Base-by-base conservation (phyloP, 805 yeast species). In the Ogataea dorogensis region DNA sequence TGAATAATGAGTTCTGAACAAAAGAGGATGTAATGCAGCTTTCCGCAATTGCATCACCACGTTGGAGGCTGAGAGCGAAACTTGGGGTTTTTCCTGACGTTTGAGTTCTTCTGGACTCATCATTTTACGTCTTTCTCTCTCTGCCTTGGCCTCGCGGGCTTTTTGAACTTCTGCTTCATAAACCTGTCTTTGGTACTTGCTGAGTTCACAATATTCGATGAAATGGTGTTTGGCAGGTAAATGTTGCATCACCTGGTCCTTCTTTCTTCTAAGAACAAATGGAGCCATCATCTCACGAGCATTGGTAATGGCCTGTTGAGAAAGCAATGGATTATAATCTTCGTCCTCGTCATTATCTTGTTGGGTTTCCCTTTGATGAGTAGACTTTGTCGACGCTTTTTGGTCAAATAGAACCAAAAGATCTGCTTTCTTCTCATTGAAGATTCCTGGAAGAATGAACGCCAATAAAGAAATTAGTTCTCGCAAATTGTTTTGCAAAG, bases 281-380 rank as follows among this genome's bases (percentile, higher is more conserved):
- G 99, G 99, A 2, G 94, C 84, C 98, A 93, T 91, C 97, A 93
- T 91, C 5, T 93, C 83, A 58, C 86, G 87, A 3, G 99, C 99
- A 55, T 88, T 85, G 21, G 79, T 73, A 44, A 93, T 88, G 0
- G 98, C 94, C 63, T 91, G 95, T 47, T 82, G 84, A 0, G 97
- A 86, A 25, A 93, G 65, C 27, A 93, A 68, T 2, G 96, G 96
- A 49, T 86, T 85, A 54, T 75, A 82, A 36, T 65, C 68, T 13
- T 65, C 63, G 27, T 73, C 71, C 7, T 65, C 64, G 11, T 31
- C 31, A 7, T 48, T 51, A 5, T 33, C 38, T 5, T 19, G 31
- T 14, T 36, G 36, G 5, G 42, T 41, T 9, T 39, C 49, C 13
- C 40, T 48, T 38, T 56, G 54, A 43, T 44, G 50, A 53, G 56